Conservation (phyloP, 345 rosid genomes). For the Raphanus raphanistrum region DNA sequence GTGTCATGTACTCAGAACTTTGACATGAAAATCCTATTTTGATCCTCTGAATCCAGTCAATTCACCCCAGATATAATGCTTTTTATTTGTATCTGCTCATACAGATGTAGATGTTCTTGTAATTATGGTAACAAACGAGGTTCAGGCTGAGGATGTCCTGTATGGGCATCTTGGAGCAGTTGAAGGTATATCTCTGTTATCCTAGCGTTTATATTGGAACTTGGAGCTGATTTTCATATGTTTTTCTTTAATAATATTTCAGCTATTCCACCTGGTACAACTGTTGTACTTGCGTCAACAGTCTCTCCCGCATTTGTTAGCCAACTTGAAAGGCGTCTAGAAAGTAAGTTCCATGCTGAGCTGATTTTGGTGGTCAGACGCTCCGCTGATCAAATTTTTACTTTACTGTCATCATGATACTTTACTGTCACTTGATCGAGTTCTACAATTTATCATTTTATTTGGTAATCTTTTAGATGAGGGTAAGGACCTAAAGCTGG, state of each 20-base stretch:
- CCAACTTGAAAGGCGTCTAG: constrained; percentile 72
- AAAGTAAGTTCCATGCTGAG: constrained; percentile 49
- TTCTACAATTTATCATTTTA: neutral
- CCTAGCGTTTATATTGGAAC: constrained; percentile 10
- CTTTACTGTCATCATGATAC: constrained; percentile 13
- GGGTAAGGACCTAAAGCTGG: constrained; percentile 77
- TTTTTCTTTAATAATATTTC: constrained; percentile 29
- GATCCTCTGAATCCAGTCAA: neutral
- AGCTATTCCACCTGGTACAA: constrained; percentile 79
- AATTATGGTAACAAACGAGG: constrained; percentile 92
- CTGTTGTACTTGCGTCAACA: constrained; percentile 82
- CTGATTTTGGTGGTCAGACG: constrained; percentile 6
- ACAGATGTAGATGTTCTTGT: constrained; percentile 84
- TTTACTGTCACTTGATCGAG: neutral
- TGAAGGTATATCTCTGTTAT: constrained; percentile 51
- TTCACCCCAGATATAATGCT: neutral
- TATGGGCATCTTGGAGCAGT: constrained; percentile 86
- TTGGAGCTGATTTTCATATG: constrained; percentile 28
- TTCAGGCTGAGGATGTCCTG: constrained; percentile 78
- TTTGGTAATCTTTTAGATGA: constrained; percentile 50
- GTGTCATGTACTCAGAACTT: constrained; percentile 10
- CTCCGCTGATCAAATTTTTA: neutral
- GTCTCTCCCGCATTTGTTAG: constrained; percentile 81
- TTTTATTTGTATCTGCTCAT: constrained; percentile 20
- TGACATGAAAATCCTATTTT: constrained; percentile 13